phyloP scores from a whole-genome alignment of 2,329 filamentous ascomycete species.

The Aspergillus phoenicis region DNA sequence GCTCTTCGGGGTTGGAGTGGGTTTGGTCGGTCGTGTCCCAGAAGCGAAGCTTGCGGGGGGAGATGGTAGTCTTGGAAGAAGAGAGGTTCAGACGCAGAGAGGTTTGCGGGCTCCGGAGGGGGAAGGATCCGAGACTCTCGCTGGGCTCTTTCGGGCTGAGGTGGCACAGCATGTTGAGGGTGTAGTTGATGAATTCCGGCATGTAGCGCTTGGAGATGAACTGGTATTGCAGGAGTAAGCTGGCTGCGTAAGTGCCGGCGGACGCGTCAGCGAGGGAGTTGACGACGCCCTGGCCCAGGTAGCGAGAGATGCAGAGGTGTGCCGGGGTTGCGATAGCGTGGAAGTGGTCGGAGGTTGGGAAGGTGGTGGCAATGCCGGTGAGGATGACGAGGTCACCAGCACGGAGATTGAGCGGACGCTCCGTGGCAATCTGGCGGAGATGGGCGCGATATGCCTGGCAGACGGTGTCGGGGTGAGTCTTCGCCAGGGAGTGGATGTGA shows the following conservation, averaged over 20 bases:
- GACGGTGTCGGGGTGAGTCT: slow-evolving; percentile 78
- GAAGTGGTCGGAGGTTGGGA: slow-evolving; percentile 96
- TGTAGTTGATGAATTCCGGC: slow-evolving; percentile 83
- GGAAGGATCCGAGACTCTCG: slow-evolving; percentile 59
- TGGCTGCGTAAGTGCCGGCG: slow-evolving; percentile 76
- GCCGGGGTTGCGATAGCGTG: slow-evolving; percentile 92
- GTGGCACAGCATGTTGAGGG: slow-evolving; percentile 70
- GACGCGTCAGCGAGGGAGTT: slow-evolving; percentile 66
- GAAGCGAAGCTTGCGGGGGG: slow-evolving; percentile 60
- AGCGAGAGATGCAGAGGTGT: slow-evolving; percentile 79
- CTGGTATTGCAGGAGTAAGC: slow-evolving; percentile 81
- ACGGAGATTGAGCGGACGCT: slow-evolving; percentile 54
- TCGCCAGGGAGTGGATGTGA: slow-evolving; percentile 89
- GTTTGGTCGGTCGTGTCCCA: slow-evolving; percentile 53
- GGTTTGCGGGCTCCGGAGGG: slow-evolving; percentile 59
- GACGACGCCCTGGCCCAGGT: slow-evolving; percentile 76
- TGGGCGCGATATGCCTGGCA: slow-evolving; percentile 75
- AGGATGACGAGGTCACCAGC: slow-evolving; percentile 81
- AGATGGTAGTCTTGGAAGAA: slow-evolving; percentile 33
- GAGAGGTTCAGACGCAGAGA: slow-evolving; percentile 52
- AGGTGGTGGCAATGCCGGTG: slow-evolving; percentile 79
- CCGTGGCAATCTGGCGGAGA: slow-evolving; percentile 59
- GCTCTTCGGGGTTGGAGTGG: slow-evolving; percentile 36
- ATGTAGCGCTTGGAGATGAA: slow-evolving; percentile 80
- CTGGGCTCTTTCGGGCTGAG: slow-evolving; percentile 61